Evolutionary conservation across 2,329 filamentous ascomycete species (phyloP), one percentile per base, ranked within the genome.

Genomic region (Blumeria graminis): DNA sequence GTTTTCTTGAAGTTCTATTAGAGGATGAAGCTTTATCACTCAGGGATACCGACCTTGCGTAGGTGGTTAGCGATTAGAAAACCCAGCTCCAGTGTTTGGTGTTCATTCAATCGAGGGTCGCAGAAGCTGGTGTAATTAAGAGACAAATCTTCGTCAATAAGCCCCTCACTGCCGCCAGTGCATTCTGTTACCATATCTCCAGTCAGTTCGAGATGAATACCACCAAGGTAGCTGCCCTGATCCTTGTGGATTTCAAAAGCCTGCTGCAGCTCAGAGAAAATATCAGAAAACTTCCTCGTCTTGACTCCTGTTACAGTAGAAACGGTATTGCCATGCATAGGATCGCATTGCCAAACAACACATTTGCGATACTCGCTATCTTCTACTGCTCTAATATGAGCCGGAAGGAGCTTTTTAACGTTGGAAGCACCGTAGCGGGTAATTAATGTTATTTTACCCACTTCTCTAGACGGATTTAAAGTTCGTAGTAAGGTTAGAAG

Each of bases 321-420:
- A 46, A 75, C 71, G 39, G 80, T 83, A 70, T 84, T 84, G 60
- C 92, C 92, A 70, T 98, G 92, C 92, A 98, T 98, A 22, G 92
- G 92, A 70, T 98, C 92, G 71, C 90, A 96, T 71, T 96, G 92
- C 90, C 90, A 96, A 63, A 95, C 86, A 3, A 94, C 87, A 22
- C 69, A 71, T 55, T 73, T 69, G 51, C 68, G 68, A 69, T 79
- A 80, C 69, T 81, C 87, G 57, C 84, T 89, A 63, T 75, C 75
- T 68, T 92, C 84, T 32, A 98, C 90, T 39, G 86, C 87, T 62
- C 84, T 80, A 67, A 98, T 96, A 69, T 96, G 92, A 8, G 72
- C 74, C 0, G 88, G 86, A 0, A 98, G 77, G 60, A 94, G 78
- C 5, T 76, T 70, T 54, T 78, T 73, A 45, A 98, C 86, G 62